These are phyloP conservation scores for Phytophthora ohioensis DNA, from an alignment of 352 stramenopile species.

Conservation along the genomic window DNA sequence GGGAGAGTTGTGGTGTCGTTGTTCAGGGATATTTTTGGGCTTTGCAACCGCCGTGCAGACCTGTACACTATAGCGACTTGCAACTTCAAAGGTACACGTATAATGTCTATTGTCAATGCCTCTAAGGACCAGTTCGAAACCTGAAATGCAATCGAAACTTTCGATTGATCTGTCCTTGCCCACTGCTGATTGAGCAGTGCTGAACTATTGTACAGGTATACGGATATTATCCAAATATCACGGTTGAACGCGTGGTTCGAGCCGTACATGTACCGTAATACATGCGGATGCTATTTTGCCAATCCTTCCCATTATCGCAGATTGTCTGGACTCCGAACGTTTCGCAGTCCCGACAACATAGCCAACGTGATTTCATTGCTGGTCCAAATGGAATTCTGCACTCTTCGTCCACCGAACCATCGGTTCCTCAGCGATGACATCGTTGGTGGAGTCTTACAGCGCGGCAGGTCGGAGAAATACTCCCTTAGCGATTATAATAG, in stretches of 20 bases:
- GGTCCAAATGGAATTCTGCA: conserved; percentile 15
- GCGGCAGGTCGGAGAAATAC: conserved; percentile 5
- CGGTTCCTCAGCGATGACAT: conserved; percentile 23
- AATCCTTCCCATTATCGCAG: conserved; percentile 28
- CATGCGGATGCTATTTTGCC: conserved; percentile 16
- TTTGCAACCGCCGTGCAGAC: background rate
- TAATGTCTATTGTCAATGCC: background rate
- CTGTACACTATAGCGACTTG: background rate
- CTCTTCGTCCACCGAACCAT: conserved; percentile 24
- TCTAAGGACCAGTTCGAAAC: conserved; percentile 7
- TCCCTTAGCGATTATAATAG: background rate
- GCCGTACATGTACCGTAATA: background rate
- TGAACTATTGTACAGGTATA: no score
- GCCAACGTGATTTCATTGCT: background rate
- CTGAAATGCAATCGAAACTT: conserved; percentile 16
- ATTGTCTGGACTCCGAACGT: conserved; percentile 15
- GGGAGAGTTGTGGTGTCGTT: conserved; percentile 19
- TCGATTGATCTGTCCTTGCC: conserved; percentile 7
- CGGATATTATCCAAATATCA: conserved; percentile 1
- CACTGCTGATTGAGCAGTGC: background rate
- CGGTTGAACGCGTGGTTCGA: background rate
- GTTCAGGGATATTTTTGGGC: background rate
- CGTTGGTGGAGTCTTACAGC: conserved; percentile 14
- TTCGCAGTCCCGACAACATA: conserved; percentile 20
- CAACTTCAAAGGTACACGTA: background rate